A percentile compares a stretch with the other conserved stretches of the same genome.
Evolutionary conservation across 2,329 filamentous ascomycete genomes (phyloP).

Genomic region (Monosporascus sp.): DNA sequence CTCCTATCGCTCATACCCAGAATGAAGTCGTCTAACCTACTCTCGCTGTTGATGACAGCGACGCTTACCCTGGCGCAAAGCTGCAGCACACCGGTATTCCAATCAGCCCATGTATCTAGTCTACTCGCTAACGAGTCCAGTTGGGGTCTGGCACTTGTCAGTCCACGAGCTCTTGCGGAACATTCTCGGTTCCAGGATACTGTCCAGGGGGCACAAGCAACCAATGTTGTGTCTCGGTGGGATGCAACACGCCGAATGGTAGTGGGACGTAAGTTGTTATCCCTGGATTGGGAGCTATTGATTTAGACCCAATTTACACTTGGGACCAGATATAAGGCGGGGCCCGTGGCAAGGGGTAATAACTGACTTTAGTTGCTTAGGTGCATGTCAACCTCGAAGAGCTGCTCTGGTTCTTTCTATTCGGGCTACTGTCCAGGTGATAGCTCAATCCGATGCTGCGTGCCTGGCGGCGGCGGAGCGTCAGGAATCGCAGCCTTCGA

Average conservation of each 20-base stretch:
- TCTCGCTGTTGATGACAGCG: background rate
- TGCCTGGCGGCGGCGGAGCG: background rate
- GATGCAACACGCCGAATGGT: background rate
- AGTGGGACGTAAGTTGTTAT: background rate
- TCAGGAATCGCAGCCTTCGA: background rate
- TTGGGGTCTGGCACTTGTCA: background rate
- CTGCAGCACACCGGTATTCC: background rate
- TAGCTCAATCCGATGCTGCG: background rate
- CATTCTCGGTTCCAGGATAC: background rate
- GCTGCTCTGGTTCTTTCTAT: background rate
- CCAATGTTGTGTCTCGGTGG: background rate
- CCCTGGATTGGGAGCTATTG: background rate
- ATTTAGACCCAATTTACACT: no score
- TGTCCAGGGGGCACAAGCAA: background rate
- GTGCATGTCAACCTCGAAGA: background rate
- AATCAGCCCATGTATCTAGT: background rate
- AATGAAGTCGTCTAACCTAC: background rate
- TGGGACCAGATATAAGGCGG: no score
- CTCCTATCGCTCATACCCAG: background rate
- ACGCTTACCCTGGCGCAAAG: background rate
- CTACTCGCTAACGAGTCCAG: background rate
- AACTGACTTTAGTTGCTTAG: background rate
- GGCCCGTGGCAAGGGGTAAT: no score
- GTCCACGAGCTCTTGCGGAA: background rate
- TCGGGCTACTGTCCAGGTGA: background rate